A percentile compares a stretch with the other conserved stretches of the same genome.
Conservation (phyloP, 805 yeast genomes). For the Myxozyma lipomycoides region DNA sequence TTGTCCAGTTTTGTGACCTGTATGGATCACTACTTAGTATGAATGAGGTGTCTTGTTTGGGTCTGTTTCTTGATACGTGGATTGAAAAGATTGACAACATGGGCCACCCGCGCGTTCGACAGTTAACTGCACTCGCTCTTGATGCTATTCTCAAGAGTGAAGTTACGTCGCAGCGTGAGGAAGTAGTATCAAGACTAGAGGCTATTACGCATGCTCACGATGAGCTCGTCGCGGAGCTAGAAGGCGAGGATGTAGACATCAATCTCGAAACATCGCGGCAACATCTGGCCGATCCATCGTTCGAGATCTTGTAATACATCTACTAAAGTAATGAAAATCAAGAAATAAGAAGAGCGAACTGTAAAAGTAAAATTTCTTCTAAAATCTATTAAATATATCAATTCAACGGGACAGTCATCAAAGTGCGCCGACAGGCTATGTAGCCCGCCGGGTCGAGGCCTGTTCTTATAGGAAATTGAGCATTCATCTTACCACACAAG, state of each 20-base stretch:
- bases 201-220: constrained; percentile 4
- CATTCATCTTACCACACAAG: constrained; percentile 5
- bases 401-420: constrained; percentile 24
- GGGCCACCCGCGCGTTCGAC: constrained; percentile 72
- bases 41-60: constrained; percentile 5
- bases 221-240: constrained; percentile 19
- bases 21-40: constrained; percentile 5
- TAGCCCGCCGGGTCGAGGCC: constrained; percentile 5
- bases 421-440: neutral
- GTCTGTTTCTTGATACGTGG: constrained; percentile 35
- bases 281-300: neutral
- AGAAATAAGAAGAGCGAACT: neutral
- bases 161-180: constrained; percentile 2
- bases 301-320: neutral
- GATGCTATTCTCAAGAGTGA: constrained; percentile 43
- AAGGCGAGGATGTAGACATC: constrained; percentile 20
- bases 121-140: constrained; percentile 61
- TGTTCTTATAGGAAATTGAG: constrained; percentile 21
- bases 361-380: too few relatives aligned
- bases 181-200: constrained; percentile 5
- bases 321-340: neutral
- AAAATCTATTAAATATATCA: constrained; percentile 18
- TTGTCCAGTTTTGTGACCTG: constrained; percentile 27
- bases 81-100: constrained; percentile 45
- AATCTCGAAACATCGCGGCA: constrained; percentile 2